Conservation (phyloP, 805 yeast species). For the Saccharomycopsis fibuligera region DNA sequence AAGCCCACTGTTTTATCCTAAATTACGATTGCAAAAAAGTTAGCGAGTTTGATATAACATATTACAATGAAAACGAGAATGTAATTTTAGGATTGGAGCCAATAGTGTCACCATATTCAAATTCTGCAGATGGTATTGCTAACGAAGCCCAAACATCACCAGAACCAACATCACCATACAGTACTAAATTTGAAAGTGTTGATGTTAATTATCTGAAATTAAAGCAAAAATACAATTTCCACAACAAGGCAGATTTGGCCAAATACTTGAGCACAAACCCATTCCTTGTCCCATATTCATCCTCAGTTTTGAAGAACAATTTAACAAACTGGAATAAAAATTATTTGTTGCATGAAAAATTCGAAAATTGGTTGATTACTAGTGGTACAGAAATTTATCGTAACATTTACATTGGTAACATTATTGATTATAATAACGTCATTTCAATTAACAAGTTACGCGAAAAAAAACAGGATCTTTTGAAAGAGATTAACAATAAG, state of each 20-base stretch:
- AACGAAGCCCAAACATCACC: too few relatives aligned
- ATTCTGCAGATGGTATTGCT: too few relatives aligned
- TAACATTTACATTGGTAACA: slow-evolving; percentile 20
- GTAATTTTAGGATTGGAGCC: slow-evolving; percentile 13
- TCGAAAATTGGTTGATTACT: slow-evolving; percentile 22
- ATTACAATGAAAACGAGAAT: slow-evolving; percentile 20
- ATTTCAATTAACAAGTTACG: slow-evolving; percentile 15
- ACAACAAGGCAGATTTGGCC: slow-evolving; percentile 11
- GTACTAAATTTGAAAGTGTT: slow-evolving; percentile 17
- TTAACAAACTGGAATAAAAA: slow-evolving; percentile 21
- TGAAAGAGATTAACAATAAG: not conserved
- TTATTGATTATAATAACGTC: slow-evolving; percentile 21
- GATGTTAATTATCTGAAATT: slow-evolving; percentile 3
- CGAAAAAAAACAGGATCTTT: slow-evolving; percentile 9
- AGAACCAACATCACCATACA: too few relatives aligned
- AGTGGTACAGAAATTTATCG: slow-evolving; percentile 17
- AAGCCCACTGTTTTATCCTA: slow-evolving; percentile 18
- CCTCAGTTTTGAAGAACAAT: slow-evolving; percentile 19
- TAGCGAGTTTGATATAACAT: slow-evolving; percentile 19
- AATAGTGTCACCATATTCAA: too few relatives aligned
- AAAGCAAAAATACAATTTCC: slow-evolving; percentile 3
- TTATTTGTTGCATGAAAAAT: slow-evolving; percentile 21
- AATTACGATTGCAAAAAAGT: slow-evolving; percentile 19
- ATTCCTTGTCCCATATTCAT: slow-evolving; percentile 20
- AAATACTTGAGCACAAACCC: slow-evolving; percentile 17